Evolutionary conservation across 1,284 basidiomycete genomes (phyloP).

Genomic region (Neonothopanus nambi): DNA sequence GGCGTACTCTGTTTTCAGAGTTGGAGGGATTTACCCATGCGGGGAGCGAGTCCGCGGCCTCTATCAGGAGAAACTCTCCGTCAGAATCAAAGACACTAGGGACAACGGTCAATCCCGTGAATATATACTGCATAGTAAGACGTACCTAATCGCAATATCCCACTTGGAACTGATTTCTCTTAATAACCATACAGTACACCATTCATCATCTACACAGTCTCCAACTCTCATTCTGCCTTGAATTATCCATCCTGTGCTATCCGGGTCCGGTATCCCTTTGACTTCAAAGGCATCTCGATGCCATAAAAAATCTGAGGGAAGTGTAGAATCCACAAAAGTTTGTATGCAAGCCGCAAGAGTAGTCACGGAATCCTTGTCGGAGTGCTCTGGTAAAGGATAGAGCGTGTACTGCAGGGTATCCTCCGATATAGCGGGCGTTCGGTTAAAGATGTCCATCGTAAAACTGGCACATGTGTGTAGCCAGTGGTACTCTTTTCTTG

Average conservation of each 20-base stretch:
- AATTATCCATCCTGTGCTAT: constrained; percentile 52
- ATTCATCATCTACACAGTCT: constrained; percentile 95
- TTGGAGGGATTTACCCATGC: constrained; percentile 91
- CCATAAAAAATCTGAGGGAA: constrained; percentile 78
- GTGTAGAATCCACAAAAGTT: constrained; percentile 54
- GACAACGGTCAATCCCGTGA: constrained; percentile 8
- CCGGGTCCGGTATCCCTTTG: constrained; percentile 57
- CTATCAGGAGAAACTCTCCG: constrained; percentile 95
- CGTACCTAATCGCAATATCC: constrained; percentile 76
- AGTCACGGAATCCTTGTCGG: constrained; percentile 61
- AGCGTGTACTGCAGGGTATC: constrained; percentile 81
- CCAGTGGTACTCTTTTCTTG: neutral
- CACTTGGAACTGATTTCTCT: constrained; percentile 73
- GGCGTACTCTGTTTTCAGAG: constrained; percentile 85
- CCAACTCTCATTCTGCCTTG: constrained; percentile 86
- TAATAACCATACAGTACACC: constrained; percentile 90
- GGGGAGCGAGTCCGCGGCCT: constrained; percentile 90
- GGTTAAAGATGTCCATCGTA: constrained; percentile 56
- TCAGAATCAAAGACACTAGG: constrained; percentile 84
- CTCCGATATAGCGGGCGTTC: constrained; percentile 77
- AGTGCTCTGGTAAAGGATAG: constrained; percentile 50
- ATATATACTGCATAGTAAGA: constrained; percentile 12
- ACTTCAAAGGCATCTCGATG: constrained; percentile 87
- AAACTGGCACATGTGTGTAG: too few species aligned
- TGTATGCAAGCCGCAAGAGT: constrained; percentile 72